Evolutionary conservation across 345 rosid genomes (phyloP).

Genomic region (Sisymbrium irio): DNA sequence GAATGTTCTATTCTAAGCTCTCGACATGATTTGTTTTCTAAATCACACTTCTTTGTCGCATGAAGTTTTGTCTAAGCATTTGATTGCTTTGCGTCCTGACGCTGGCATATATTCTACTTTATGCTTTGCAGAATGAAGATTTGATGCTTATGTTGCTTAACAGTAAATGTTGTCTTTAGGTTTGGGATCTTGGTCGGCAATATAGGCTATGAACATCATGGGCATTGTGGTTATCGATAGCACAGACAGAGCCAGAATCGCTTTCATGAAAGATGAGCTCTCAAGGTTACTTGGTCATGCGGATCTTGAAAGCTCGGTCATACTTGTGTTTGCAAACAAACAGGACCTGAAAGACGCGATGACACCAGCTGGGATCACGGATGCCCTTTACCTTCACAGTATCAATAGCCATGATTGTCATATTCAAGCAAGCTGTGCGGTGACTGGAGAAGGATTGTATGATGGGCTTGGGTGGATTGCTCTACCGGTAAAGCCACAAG

Average conservation of each 20-base stretch:
- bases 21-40: background rate
- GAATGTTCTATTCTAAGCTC: background rate
- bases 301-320: conserved; percentile 67
- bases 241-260: conserved; percentile 87
- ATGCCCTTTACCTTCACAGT: conserved; percentile 83
- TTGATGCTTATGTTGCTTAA: background rate
- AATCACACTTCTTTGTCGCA: background rate
- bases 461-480: conserved; percentile 93
- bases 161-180: conserved; percentile 44
- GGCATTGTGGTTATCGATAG: conserved; percentile 93
- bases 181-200: conserved; percentile 98
- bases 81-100: background rate
- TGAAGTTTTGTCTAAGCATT: too few relatives aligned
- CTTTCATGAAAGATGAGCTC: conserved; percentile 86
- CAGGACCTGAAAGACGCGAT: conserved; percentile 92
- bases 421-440: conserved; percentile 88
- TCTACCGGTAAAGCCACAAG: conserved; percentile 70
- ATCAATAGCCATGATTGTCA: conserved; percentile 98
- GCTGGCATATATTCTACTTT: background rate
- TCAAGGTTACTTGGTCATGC: conserved; percentile 76
- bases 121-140: background rate
- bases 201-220: conserved; percentile 89
- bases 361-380: conserved; percentile 86
- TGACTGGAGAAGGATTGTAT: conserved; percentile 80
- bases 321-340: conserved; percentile 86